Evolutionary conservation across 129 eudicot genomes (phyloP).

Genomic region (Flaveria sonorensis): DNA sequence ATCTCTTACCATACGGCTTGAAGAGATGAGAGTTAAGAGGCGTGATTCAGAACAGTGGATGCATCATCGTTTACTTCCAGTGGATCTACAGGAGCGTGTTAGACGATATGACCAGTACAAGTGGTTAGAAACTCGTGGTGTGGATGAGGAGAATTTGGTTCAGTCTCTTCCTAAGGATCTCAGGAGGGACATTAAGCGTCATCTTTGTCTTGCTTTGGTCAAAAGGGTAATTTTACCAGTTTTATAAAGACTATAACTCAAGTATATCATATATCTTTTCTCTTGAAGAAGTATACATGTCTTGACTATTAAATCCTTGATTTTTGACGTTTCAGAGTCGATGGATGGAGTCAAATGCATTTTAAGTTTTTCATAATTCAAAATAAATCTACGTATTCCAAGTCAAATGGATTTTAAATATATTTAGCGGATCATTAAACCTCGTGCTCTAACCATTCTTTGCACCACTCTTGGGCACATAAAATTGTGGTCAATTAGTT

Average conservation of each 20-base stretch:
- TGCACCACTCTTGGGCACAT: no score
- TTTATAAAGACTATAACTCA: background rate
- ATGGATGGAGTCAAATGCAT: background rate
- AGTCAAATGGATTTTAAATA: background rate
- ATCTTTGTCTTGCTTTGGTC: constrained; percentile 96
- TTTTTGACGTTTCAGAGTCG: background rate
- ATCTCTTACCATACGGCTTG: constrained; percentile 94
- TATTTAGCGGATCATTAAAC: no score
- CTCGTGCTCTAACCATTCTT: no score
- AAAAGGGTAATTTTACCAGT: constrained; percentile 62
- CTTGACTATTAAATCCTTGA: background rate
- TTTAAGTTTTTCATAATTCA: background rate
- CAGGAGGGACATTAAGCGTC: constrained; percentile 93
- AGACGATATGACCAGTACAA: constrained; percentile 96
- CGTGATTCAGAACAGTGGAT: constrained; percentile 99
- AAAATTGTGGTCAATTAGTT: no score
- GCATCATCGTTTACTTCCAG: constrained; percentile 95
- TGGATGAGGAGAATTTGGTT: constrained; percentile 89
- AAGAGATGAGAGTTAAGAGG: constrained; percentile 97
- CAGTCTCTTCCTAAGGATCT: constrained; percentile 92
- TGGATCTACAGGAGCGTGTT: constrained; percentile 85
- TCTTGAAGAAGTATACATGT: background rate
- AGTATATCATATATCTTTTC: background rate
- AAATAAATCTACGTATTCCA: background rate
- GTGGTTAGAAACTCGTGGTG: constrained; percentile 98